Evolutionary conservation across 1,284 basidiomycete species (phyloP).

Genomic region (Papiliotrema laurentii): DNA sequence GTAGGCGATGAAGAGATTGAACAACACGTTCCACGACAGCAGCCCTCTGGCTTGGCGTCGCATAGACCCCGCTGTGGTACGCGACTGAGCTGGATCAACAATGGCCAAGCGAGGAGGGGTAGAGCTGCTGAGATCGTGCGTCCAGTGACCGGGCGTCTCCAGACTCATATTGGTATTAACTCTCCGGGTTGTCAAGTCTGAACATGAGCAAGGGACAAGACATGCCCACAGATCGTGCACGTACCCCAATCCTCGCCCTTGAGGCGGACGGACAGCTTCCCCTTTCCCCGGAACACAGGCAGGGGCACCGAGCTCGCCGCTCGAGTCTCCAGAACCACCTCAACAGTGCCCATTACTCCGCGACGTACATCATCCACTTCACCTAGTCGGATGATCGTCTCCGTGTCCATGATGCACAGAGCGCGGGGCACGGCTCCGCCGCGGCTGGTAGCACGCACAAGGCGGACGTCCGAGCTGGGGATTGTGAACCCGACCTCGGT

Average conservation of each 20-base stretch:
- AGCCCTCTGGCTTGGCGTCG: constrained; percentile 1
- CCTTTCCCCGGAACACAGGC: constrained; percentile 13
- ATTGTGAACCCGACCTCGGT: constrained; percentile 18
- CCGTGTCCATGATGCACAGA: neutral
- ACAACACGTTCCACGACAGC: constrained; percentile 24
- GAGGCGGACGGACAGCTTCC: neutral
- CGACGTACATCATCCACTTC: neutral
- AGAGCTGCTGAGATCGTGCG: neutral
- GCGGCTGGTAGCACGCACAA: constrained; percentile 14
- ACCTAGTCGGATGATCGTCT: neutral
- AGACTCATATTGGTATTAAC: neutral
- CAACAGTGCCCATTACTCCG: constrained; percentile 9
- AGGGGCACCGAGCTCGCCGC: constrained; percentile 10
- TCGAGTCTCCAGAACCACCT: constrained; percentile 23
- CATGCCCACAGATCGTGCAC: too few species aligned
- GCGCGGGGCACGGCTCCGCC: constrained; percentile 9
- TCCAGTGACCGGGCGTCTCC: neutral
- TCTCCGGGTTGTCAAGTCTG: too few species aligned
- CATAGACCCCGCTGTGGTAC: neutral
- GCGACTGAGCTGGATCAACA: neutral
- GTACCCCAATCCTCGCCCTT: neutral
- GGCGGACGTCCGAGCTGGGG: constrained; percentile 6
- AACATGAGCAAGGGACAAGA: too few species aligned
- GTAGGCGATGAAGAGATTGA: constrained; percentile 34
- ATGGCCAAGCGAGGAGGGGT: neutral